Conservation (phyloP, 306 rosid genomes). For the Dryas alaskensis region DNA sequence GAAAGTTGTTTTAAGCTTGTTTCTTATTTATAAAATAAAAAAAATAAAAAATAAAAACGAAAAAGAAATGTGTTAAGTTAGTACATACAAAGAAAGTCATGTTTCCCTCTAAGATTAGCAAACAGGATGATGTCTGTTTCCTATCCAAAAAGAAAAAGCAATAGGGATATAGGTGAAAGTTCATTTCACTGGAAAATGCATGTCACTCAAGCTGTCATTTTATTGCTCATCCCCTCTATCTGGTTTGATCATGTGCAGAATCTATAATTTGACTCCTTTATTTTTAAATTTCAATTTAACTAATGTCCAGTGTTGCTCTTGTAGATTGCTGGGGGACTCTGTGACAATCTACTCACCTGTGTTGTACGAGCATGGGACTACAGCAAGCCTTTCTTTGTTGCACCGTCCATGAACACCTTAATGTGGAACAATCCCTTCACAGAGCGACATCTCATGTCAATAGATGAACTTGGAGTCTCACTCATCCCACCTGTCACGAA, state of each 20-base stretch:
- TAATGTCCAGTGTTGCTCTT: conserved; percentile 17
- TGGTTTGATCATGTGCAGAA: neutral
- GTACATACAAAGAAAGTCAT: too few relatives aligned
- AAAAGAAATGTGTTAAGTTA: too few relatives aligned
- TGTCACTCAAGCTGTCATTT: neutral
- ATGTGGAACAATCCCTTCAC: conserved; percentile 83
- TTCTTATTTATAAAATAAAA: too few relatives aligned
- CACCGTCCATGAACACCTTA: conserved; percentile 71
- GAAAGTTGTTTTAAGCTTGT: neutral
- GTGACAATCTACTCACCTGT: conserved; percentile 81
- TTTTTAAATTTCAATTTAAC: neutral
- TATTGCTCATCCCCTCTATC: neutral
- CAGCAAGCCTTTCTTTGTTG: conserved; percentile 69
- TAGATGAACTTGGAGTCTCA: conserved; percentile 67
- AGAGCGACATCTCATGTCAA: conserved; percentile 48
- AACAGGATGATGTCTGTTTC: too few relatives aligned
- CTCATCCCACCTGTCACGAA: conserved; percentile 73
- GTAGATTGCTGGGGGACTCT: conserved; percentile 77
- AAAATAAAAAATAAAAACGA: too few relatives aligned
- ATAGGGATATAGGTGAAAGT: neutral
- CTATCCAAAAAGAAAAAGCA: neutral
- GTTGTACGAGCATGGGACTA: conserved; percentile 86
- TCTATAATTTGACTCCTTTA: neutral
- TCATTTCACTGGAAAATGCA: neutral
- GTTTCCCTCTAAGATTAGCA: neutral